Evolutionary conservation across 495 filamentous ascomycete species (phyloP).

Genomic region (Platismatia glauca): DNA sequence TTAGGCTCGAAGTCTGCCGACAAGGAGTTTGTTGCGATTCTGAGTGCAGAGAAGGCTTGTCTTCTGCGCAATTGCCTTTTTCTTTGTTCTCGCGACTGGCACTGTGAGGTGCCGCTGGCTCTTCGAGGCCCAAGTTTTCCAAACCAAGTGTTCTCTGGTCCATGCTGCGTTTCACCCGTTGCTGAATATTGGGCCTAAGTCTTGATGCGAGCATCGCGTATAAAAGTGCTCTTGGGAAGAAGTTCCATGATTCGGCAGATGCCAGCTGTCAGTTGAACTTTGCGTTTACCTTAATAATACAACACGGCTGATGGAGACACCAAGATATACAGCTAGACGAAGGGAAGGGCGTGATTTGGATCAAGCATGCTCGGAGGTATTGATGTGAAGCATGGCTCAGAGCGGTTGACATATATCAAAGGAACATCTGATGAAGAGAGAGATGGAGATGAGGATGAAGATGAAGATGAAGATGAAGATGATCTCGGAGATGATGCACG

Average conservation of each 20-base stretch:
- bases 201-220: background rate
- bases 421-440: background rate
- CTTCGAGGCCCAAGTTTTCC: slow-evolving; percentile 8
- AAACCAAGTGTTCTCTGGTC: slow-evolving; percentile 16
- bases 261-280: background rate
- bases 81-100: slow-evolving; percentile 1
- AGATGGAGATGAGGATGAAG: no score
- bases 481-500: no score
- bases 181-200: background rate
- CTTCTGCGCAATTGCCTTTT: background rate
- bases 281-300: slow-evolving; percentile 1
- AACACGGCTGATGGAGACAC: background rate
- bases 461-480: no score
- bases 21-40: background rate
- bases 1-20: background rate
- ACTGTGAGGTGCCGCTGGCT: background rate
- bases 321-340: background rate
- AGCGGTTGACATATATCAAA: background rate
- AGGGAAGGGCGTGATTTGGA: background rate
- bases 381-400: background rate
- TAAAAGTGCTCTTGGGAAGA: background rate
- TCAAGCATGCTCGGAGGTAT: background rate
- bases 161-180: slow-evolving; percentile 4
- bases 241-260: slow-evolving; percentile 1
- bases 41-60: background rate